A percentile compares a stretch with the other conserved stretches of the same genome.
Evolutionary conservation across 2,329 filamentous ascomycete species (phyloP).

Genomic region (Exophiala viscosa): DNA sequence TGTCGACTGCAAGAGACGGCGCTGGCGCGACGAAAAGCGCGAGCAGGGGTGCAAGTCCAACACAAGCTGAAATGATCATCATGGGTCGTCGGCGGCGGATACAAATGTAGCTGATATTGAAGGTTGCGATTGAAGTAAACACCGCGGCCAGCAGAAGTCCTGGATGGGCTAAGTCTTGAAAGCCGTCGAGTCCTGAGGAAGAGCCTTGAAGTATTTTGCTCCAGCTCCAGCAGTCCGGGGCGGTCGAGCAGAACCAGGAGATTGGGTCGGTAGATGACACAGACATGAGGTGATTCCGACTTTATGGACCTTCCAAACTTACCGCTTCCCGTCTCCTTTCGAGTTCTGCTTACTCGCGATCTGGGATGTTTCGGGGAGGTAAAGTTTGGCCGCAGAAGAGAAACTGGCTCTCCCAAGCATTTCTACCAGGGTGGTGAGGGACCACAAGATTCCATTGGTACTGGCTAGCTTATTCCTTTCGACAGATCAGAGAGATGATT

Average conservation of each 20-base stretch:
- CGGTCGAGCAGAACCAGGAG: constrained; percentile 17
- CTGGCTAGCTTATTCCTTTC: background rate
- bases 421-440: constrained; percentile 18
- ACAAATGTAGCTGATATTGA: constrained; percentile 10
- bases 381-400: constrained; percentile 1
- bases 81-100: constrained; percentile 2
- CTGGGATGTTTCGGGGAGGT: background rate
- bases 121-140: constrained; percentile 4
- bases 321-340: constrained; percentile 1
- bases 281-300: constrained; percentile 12
- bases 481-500: constrained; percentile 5
- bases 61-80: constrained; percentile 13
- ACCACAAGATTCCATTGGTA: constrained; percentile 16
- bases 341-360: background rate
- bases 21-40: constrained; percentile 23
- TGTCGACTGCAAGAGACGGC: constrained; percentile 35
- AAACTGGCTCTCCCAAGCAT: constrained; percentile 4
- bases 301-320: constrained; percentile 14
- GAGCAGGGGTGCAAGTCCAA: constrained; percentile 23
- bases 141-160: background rate
- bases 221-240: constrained; percentile 1
- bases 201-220: constrained; percentile 1
- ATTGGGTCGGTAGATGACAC: constrained; percentile 12
- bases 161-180: background rate
- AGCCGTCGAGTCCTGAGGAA: background rate